phyloP scores from a whole-genome alignment of 495 filamentous ascomycete species.

The Aspergillus kassunensis region DNA sequence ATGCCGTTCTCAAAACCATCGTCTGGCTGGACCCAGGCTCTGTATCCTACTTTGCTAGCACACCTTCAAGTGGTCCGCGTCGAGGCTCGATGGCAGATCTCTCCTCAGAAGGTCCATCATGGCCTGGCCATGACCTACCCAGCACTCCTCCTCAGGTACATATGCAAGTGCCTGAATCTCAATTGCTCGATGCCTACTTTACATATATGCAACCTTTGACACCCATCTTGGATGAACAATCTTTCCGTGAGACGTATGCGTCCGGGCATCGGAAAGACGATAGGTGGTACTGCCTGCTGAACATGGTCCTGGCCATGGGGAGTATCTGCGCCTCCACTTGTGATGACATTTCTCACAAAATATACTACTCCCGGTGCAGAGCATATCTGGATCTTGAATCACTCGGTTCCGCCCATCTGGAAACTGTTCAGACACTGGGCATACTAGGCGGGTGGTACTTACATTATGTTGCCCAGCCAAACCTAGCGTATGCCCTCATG shows the following conservation, averaged over 20 bases:
- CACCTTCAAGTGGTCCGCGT: constrained; percentile 25
- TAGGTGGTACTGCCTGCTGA: constrained; percentile 71
- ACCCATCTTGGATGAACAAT: constrained; percentile 72
- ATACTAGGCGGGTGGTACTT: constrained; percentile 75
- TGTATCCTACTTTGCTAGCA: constrained; percentile 50
- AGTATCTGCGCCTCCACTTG: constrained; percentile 67
- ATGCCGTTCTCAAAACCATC: constrained; percentile 76
- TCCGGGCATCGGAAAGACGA: constrained; percentile 62
- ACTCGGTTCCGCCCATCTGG: constrained; percentile 53
- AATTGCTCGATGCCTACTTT: constrained; percentile 74
- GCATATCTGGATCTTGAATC: constrained; percentile 63
- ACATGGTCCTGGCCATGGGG: constrained; percentile 78
- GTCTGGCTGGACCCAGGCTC: constrained; percentile 67
- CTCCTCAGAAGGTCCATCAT: constrained; percentile 25
- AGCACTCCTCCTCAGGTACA: constrained; percentile 26
- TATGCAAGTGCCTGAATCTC: constrained; percentile 38
- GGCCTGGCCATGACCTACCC: constrained; percentile 24
- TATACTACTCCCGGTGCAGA: constrained; percentile 69
- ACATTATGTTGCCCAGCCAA: constrained; percentile 75
- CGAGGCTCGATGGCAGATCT: constrained; percentile 15
- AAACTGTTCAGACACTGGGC: constrained; percentile 66
- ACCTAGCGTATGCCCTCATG: constrained; percentile 55
- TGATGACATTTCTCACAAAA: constrained; percentile 66
- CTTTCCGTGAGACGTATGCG: constrained; percentile 69
- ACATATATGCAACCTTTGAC: constrained; percentile 69